Base-by-base conservation (phyloP, 2,329 filamentous ascomycete species). In the Corinectria fuckeliana region DNA sequence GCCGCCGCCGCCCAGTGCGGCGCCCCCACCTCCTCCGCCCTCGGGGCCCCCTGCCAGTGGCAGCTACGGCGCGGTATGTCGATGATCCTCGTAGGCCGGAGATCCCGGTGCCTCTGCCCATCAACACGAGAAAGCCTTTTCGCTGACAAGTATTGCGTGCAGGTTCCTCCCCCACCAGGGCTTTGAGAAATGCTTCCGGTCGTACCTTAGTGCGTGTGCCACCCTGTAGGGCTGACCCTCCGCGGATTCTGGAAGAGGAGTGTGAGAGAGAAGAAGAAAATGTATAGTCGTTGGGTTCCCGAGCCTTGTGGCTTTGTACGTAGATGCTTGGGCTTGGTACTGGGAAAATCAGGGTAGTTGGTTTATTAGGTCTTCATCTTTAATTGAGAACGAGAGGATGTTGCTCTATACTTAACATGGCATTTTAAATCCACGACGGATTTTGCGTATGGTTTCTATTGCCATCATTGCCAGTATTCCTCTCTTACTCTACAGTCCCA, bases 41-140 rank as follows among this genome's bases (percentile, higher is more conserved):
- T 58, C 60, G 20, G 82, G 83, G 7, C 80, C 84, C 45, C 80
- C 83, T n/a, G 53, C 56, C 34, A 60, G 57, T 36, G 77, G 80
- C 49, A 80, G 82, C 47, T 92, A 91, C 72, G 87, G 84, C 67
- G 82, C 88, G 68, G 89, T 90, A 84, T 68, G 86, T 79, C 23
- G 28, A 30, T 32, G 5, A 14, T 14, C 32, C 30, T 23, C 13
- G n/a, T 39, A 13, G 36, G 39, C 21, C 36, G 30, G 30, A 25
- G 30, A 36, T 32, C 16, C 54, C 39, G 48, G 10, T 16, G 16
- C 32, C 14, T 7, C 32, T 36, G n/a, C 13, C 16, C 14, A 16
- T 44, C 9, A 48, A 53, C 34, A 50, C 44, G 26, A 36, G 30
- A 48, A 42, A 28, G n/a, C 44, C 21, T 4, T n/a, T 39, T 50